Percentiles rank a stretch among this genome's conserved stretches.
phyloP scores from a whole-genome alignment of 2,329 filamentous ascomycete genomes.

The Aureobasidium zeae region DNA sequence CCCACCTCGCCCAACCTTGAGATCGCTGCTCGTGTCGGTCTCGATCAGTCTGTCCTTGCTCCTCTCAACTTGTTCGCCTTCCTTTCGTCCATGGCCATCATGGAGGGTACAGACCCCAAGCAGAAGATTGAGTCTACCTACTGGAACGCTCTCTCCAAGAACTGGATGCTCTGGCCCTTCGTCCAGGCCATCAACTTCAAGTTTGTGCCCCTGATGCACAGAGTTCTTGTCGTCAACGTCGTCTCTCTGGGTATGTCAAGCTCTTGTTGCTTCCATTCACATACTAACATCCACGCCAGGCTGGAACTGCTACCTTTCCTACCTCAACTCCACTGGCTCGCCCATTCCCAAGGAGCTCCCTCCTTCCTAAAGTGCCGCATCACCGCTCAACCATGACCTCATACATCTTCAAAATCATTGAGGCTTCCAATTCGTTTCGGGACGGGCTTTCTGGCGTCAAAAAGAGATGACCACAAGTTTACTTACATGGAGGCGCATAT shows the following conservation, averaged over 20 bases:
- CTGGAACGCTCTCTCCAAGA: conserved; percentile 62
- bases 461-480: not conserved
- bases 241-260: conserved; percentile 53
- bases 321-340: conserved; percentile 41
- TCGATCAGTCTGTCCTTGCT: conserved; percentile 76
- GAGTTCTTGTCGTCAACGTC: conserved; percentile 78
- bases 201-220: conserved; percentile 71
- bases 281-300: conserved; percentile 31
- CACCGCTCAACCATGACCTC: no score
- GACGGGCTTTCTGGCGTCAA: not conserved
- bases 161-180: conserved; percentile 79
- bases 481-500: not conserved
- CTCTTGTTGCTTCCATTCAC: not conserved
- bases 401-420: not conserved
- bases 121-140: conserved; percentile 68
- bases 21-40: conserved; percentile 65
- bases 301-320: conserved; percentile 52
- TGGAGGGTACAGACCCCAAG: conserved; percentile 40
- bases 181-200: conserved; percentile 85
- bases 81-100: conserved; percentile 66
- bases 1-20: conserved; percentile 56
- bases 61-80: conserved; percentile 76
- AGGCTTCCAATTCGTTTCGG: not conserved
- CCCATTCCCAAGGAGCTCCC: conserved; percentile 16
- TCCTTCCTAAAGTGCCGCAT: conserved; percentile 19